Evolutionary conservation across 768 basidiomycete genomes (phyloP).

Genomic region (Porphyrellus cyaneotinctus): DNA sequence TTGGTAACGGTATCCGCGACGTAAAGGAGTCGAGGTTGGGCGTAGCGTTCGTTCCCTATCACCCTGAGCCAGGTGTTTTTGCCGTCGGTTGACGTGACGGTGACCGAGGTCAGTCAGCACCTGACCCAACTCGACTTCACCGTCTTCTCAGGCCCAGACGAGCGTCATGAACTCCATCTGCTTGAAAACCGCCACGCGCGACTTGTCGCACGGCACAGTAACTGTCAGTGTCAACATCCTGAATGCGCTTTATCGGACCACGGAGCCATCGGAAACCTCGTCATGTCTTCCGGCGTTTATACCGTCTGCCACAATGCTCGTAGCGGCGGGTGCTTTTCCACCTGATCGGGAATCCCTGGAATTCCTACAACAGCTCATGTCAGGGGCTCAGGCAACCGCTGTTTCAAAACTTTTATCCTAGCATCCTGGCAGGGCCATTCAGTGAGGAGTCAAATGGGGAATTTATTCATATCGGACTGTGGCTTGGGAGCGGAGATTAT

Average conservation of each 20-base stretch:
- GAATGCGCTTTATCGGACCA: neutral
- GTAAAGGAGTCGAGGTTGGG: neutral
- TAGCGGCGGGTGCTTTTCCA: conserved; percentile 5
- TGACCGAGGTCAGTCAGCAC: conserved; percentile 4
- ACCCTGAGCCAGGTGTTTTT: conserved; percentile 2
- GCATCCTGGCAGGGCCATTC: conserved; percentile 48
- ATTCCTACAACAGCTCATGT: conserved; percentile 31
- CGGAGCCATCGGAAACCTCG: neutral
- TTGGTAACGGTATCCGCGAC: neutral
- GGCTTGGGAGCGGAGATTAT: conserved; percentile 43
- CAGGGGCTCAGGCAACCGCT: conserved; percentile 39
- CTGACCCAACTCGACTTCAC: neutral
- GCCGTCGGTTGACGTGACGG: conserved; percentile 4
- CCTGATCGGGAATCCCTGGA: conserved; percentile 1
- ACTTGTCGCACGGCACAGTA: neutral
- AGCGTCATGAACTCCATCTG: conserved; percentile 2
- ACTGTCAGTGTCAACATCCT: conserved; percentile 9
- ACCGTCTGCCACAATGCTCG: conserved; percentile 8
- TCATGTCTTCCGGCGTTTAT: conserved; percentile 14
- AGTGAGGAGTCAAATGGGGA: conserved; percentile 51
- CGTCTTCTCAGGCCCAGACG: neutral
- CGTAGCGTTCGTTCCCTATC: neutral
- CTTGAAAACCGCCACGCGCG: conserved; percentile 2
- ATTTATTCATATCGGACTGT: conserved; percentile 48
- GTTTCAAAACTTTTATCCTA: conserved; percentile 40